A percentile compares a stretch with the other conserved stretches of the same genome.
phyloP scores from a whole-genome alignment of 1,139 yeast genomes.

The Yamadazyma sp. region DNA sequence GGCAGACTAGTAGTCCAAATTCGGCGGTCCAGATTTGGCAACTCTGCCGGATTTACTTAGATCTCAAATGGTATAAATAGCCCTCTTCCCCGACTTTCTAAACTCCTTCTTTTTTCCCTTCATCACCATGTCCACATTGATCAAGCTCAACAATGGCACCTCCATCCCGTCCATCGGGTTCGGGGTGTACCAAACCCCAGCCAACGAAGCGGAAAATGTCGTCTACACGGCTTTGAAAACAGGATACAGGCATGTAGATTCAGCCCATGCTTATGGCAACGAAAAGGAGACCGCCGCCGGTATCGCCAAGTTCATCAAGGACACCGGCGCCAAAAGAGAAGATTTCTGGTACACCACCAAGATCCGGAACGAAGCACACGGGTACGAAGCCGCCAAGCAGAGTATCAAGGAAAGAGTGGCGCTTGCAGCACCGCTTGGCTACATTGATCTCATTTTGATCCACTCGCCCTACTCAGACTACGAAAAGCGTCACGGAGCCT shows the following conservation, averaged over 20 bases:
- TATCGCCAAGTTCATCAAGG: slow-evolving; percentile 41
- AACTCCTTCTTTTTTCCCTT: no score
- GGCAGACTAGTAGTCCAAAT: no score
- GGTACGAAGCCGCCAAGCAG: no score
- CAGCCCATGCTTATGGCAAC: slow-evolving; percentile 52
- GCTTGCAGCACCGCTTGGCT: no score
- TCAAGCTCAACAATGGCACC: slow-evolving; percentile 35
- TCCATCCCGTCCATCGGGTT: slow-evolving; percentile 43
- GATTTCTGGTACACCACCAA: slow-evolving; percentile 55
- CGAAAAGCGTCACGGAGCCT: no score
- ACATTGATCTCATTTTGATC: no score
- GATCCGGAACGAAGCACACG: slow-evolving; percentile 50
- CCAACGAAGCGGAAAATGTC: slow-evolving; percentile 23
- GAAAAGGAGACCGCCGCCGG: slow-evolving; percentile 44
- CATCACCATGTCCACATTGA: background rate
- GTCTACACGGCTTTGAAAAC: slow-evolving; percentile 46
- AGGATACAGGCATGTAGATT: slow-evolving; percentile 66
- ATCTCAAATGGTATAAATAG: no score
- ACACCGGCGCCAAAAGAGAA: slow-evolving; percentile 30
- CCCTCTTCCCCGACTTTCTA: no score
- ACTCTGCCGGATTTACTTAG: slow-evolving; percentile 1
- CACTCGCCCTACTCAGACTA: no score
- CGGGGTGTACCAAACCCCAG: slow-evolving; percentile 34
- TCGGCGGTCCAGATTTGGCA: no score
- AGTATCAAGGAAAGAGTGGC: no score